These are phyloP conservation scores for Aegilops longissima DNA, from an alignment of 176 grass and related monocot genomes.

Conservation along the genomic window DNA sequence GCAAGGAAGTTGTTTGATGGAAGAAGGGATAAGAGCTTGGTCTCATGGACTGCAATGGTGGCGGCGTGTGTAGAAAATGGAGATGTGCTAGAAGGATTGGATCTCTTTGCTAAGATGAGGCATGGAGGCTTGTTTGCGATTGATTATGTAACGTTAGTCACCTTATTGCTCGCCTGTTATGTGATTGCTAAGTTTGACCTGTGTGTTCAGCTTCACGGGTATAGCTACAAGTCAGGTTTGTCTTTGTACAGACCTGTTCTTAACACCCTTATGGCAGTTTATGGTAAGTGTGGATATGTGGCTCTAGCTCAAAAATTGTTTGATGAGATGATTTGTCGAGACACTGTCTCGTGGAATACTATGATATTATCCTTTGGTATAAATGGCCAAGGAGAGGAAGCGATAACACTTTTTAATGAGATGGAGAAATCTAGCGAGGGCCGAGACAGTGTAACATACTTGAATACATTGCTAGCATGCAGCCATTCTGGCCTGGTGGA, in stretches of 20 bases:
- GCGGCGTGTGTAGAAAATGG: conserved; percentile 62
- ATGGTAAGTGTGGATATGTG: conserved; percentile 72
- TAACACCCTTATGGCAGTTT: conserved; percentile 72
- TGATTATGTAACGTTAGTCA: conserved; percentile 53
- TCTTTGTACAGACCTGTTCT: conserved; percentile 45
- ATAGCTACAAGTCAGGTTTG: conserved; percentile 59
- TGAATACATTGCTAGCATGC: conserved; percentile 67
- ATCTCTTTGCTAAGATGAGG: conserved; percentile 60
- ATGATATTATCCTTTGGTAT: conserved; percentile 75
- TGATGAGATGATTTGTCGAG: conserved; percentile 53
- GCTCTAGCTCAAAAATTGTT: conserved; percentile 53
- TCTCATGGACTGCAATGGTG: conserved; percentile 77
- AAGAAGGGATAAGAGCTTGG: conserved; percentile 54
- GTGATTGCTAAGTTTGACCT: conserved; percentile 57
- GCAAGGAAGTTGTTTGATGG: conserved; percentile 57
- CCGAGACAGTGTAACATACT: conserved; percentile 60
- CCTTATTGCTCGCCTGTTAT: conserved; percentile 57
- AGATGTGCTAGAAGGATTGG: conserved; percentile 52
- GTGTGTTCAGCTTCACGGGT: conserved; percentile 60
- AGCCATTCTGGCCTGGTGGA: conserved; percentile 69
- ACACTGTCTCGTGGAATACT: conserved; percentile 67
- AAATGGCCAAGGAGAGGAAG: conserved; percentile 61
- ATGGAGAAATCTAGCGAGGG: conserved; percentile 50
- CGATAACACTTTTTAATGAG: conserved; percentile 52
- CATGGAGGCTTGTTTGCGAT: conserved; percentile 42